Base-by-base conservation (phyloP, 208 protist genomes). In the Leishmania martiniquensis region DNA sequence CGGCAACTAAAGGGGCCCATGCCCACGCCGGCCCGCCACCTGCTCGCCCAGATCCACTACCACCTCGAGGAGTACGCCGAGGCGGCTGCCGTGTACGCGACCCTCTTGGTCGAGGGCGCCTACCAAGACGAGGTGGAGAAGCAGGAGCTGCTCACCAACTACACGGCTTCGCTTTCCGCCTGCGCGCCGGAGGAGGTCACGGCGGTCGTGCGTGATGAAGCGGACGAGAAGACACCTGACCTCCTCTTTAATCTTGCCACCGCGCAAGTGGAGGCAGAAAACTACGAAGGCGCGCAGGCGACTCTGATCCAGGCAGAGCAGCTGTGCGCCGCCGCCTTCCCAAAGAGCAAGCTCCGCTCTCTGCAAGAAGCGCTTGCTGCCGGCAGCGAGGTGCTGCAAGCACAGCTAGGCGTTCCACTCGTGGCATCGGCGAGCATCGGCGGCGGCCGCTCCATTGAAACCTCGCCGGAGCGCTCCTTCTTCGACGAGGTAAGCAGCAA, bases 31-130 rank as follows among this genome's bases (percentile, higher is more conserved):
- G 88, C 89, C 22, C 85, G 85, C 12, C 88, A 97, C 78, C 84
- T 97, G 7, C 85, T 94, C 7, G 93, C 91, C 6, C 93, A 97
- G 77, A 80, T 95, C 12, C 86, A 93, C 81, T 97, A 96, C 85
- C 87, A 93, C 72, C 81, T 95, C n/a, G 93, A 95, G 81, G 83
- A 91, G 79, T 95, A 90, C 80, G 75, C 76, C 12, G 86, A 76
- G 34, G 93, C 93, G 37, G 90, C 93, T 10, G 75, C 59, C 45
- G 85, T 91, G 22, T 97, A 96, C 84, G 85, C 87, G n/a, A 45
- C 67, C 22, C 82, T 97, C 1, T 76, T 97, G 2, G 49, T 42
- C 32, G 82, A 85, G 15, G 68, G 80, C 2, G 84, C 77, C 17
- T 95, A 87, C 78, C 86, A 86, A 37, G 91, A 97, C 77, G 89